Percentiles rank a stretch among this genome's conserved stretches.
These are phyloP conservation scores for Cladophialophora immunda DNA, from an alignment of 2,329 filamentous ascomycete species.

Conservation along the genomic window DNA sequence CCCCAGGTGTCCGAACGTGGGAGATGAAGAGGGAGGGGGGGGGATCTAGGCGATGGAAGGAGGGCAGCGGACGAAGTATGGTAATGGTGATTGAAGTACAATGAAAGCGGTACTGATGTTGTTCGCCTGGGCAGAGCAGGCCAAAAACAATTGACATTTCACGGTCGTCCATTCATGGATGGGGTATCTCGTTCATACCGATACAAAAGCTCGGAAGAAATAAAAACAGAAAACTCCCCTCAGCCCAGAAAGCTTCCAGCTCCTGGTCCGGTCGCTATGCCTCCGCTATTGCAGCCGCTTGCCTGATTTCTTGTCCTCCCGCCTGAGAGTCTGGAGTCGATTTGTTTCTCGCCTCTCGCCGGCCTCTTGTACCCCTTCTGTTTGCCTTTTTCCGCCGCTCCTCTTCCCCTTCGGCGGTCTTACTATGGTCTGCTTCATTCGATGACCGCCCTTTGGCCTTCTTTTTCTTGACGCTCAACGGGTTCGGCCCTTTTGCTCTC, in stretches of 20 bases:
- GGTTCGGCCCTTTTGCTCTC: conserved; percentile 57
- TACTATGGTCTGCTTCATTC: conserved; percentile 35
- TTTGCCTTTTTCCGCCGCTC: conserved; percentile 27
- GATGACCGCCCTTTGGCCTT: conserved; percentile 44
- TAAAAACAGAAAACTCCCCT: not conserved
- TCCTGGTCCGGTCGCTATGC: conserved; percentile 1
- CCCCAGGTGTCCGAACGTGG: too few species aligned
- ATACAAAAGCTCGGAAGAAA: not conserved
- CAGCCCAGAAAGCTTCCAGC: not conserved
- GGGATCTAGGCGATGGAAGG: too few species aligned
- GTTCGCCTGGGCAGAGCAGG: not conserved
- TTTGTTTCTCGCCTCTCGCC: conserved; percentile 11
- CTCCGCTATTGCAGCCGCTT: conserved; percentile 4
- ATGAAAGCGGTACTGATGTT: not conserved
- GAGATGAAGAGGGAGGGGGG: conserved; percentile 1
- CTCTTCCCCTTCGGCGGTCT: conserved; percentile 24
- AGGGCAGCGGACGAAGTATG: too few species aligned
- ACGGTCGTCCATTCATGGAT: conserved; percentile 4
- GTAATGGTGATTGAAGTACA: too few species aligned
- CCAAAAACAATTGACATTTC: conserved; percentile 12
- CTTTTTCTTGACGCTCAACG: conserved; percentile 58
- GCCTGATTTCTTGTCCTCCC: conserved; percentile 2
- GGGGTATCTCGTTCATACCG: conserved; percentile 24
- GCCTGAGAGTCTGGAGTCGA: not conserved
- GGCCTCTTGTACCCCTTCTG: conserved; percentile 20